Conservation (phyloP, 495 filamentous ascomycete genomes). For the Penicillium mononematosum region DNA sequence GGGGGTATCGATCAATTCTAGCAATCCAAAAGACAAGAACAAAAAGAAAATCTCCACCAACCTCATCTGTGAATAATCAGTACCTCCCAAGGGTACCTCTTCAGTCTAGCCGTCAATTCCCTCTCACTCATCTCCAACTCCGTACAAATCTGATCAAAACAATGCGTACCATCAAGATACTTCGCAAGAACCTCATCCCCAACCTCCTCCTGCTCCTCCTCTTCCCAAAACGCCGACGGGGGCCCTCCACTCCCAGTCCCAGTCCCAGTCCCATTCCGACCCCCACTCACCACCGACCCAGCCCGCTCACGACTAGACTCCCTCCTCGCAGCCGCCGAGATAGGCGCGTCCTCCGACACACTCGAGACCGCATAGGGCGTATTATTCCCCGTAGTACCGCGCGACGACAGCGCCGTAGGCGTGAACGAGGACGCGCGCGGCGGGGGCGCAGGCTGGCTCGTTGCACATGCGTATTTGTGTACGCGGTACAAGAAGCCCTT, state of each 20-base stretch:
- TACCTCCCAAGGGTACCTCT: slow-evolving; percentile 50
- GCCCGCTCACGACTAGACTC: slow-evolving; percentile 26
- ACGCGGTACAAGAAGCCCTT: slow-evolving; percentile 94
- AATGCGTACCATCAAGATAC: slow-evolving; percentile 79
- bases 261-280: slow-evolving; percentile 21
- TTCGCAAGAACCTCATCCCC: slow-evolving; percentile 51
- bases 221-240: slow-evolving; percentile 29
- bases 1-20: slow-evolving; percentile 18
- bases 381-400: slow-evolving; percentile 38
- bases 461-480: slow-evolving; percentile 80
- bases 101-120: slow-evolving; percentile 51
- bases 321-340: slow-evolving; percentile 18
- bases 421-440: slow-evolving; percentile 27
- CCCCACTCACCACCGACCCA: slow-evolving; percentile 34
- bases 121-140: slow-evolving; percentile 62
- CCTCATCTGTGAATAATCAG: slow-evolving; percentile 57
- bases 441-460: slow-evolving; percentile 39
- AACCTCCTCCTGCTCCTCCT: slow-evolving; percentile 39
- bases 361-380: slow-evolving; percentile 41
- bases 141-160: slow-evolving; percentile 87
- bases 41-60: not conserved
- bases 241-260: slow-evolving; percentile 17
- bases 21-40: slow-evolving; percentile 6
- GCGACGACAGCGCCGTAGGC: slow-evolving; percentile 35
- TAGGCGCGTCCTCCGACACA: slow-evolving; percentile 32